Evolutionary conservation across 2,329 filamentous ascomycete genomes (phyloP).

Genomic region (Eutypa lata): DNA sequence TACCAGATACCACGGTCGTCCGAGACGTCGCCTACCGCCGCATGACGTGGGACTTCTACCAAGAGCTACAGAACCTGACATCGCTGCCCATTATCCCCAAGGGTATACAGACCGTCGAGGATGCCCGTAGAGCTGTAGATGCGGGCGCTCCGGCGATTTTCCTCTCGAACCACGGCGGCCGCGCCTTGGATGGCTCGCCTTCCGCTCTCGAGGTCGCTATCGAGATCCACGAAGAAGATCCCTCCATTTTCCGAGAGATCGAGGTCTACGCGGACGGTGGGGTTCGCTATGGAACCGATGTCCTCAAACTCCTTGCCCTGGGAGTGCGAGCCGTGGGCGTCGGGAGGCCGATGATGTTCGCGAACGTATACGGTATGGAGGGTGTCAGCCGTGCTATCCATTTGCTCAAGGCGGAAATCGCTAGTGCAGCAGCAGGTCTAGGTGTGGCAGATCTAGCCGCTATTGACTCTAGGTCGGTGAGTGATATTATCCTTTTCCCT

Average conservation of each 20-base stretch:
- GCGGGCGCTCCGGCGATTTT: slow-evolving; percentile 27
- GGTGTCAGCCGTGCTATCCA: too few relatives aligned
- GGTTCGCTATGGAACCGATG: slow-evolving; percentile 30
- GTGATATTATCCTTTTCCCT: too few relatives aligned
- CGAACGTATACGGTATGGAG: slow-evolving; percentile 48
- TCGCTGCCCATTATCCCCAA: slow-evolving; percentile 27
- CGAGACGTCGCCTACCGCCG: not conserved
- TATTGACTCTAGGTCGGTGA: too few relatives aligned
- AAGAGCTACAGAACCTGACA: not conserved
- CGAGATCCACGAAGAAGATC: slow-evolving; percentile 25
- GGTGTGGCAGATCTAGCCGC: too few relatives aligned
- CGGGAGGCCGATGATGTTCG: slow-evolving; percentile 44
- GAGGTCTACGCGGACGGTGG: slow-evolving; percentile 32
- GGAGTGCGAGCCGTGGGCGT: slow-evolving; percentile 34
- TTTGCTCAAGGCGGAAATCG: too few relatives aligned
- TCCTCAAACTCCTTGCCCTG: slow-evolving; percentile 30
- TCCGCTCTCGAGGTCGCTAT: slow-evolving; percentile 27
- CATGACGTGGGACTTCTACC: not conserved
- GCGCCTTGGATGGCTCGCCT: slow-evolving; percentile 28
- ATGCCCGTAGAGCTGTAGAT: slow-evolving; percentile 25
- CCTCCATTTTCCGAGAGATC: slow-evolving; percentile 26
- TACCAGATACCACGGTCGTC: not conserved
- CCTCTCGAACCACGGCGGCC: slow-evolving; percentile 34
- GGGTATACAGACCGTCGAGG: slow-evolving; percentile 31
- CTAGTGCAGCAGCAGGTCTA: too few relatives aligned